Evolutionary conservation across 495 filamentous ascomycete genomes (phyloP).

Genomic region (Acidiella bohemica): DNA sequence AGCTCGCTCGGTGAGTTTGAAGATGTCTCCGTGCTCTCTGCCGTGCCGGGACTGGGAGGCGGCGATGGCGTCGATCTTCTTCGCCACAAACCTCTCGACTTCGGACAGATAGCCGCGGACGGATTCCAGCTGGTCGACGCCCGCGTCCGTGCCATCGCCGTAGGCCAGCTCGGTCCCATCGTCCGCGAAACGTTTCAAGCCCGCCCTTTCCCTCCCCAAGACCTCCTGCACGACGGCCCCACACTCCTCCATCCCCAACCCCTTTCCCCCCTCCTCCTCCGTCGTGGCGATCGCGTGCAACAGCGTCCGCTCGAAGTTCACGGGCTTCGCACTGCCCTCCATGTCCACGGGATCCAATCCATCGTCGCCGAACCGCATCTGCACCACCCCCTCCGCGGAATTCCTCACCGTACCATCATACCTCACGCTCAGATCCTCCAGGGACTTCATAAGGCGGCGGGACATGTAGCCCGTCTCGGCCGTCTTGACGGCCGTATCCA

Average conservation of each 20-base stretch:
- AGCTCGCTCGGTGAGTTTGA: slow-evolving; percentile 64
- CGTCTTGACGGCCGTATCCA: slow-evolving; percentile 99
- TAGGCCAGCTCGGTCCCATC: slow-evolving; percentile 21
- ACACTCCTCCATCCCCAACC: slow-evolving; percentile 64
- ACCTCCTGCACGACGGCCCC: slow-evolving; percentile 46
- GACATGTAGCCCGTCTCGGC: slow-evolving; percentile 99
- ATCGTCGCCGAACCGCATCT: slow-evolving; percentile 95
- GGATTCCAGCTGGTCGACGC: slow-evolving; percentile 74
- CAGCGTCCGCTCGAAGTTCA: slow-evolving; percentile 86
- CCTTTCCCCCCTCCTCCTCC: slow-evolving; percentile 58
- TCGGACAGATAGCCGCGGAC: slow-evolving; percentile 68
- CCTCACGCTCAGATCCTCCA: slow-evolving; percentile 81
- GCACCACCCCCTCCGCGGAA: slow-evolving; percentile 69
- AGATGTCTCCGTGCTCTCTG: slow-evolving; percentile 31
- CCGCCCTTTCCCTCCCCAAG: slow-evolving; percentile 47
- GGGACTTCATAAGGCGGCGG: slow-evolving; percentile 89
- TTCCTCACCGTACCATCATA: slow-evolving; percentile 94
- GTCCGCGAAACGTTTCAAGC: slow-evolving; percentile 1
- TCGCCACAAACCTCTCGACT: slow-evolving; percentile 53
- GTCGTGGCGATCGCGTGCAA: slow-evolving; percentile 66
- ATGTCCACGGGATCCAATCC: slow-evolving; percentile 91
- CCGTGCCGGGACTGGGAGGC: slow-evolving; percentile 13
- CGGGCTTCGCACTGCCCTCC: slow-evolving; percentile 87
- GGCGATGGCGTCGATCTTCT: slow-evolving; percentile 43
- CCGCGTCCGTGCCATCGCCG: slow-evolving; percentile 16